phyloP scores from a whole-genome alignment of 2,329 filamentous ascomycete genomes.

The Pseudocercospora crystallina region DNA sequence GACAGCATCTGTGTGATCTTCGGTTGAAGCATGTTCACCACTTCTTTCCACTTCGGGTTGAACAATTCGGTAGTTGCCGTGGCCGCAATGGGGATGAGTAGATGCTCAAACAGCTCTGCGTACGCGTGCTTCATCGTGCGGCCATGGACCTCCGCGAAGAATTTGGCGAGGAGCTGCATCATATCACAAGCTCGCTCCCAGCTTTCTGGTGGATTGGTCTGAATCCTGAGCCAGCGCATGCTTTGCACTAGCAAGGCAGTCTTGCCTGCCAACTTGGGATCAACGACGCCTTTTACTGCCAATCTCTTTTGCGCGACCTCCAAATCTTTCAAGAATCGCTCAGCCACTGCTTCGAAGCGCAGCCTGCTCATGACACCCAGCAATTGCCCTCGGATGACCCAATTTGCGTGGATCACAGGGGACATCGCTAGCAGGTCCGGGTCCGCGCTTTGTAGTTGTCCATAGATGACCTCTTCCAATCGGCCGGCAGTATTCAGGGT shows the following conservation, averaged over 20 bases:
- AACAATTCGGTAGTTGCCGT: slow-evolving; percentile 72
- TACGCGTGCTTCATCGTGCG: slow-evolving; percentile 91
- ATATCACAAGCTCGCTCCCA: slow-evolving; percentile 91
- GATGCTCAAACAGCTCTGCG: slow-evolving; percentile 83
- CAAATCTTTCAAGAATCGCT: slow-evolving; percentile 78
- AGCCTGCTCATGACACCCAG: slow-evolving; percentile 95
- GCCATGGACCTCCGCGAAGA: slow-evolving; percentile 84
- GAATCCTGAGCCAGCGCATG: slow-evolving; percentile 85
- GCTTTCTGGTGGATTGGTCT: slow-evolving; percentile 67
- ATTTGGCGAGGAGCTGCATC: slow-evolving; percentile 73
- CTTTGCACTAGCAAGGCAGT: slow-evolving; percentile 85
- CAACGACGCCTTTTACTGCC: slow-evolving; percentile 65
- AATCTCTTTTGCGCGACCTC: slow-evolving; percentile 76
- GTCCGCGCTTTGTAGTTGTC: slow-evolving; percentile 87
- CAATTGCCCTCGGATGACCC: slow-evolving; percentile 89
- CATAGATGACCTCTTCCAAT: slow-evolving; percentile 92
- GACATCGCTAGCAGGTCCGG: slow-evolving; percentile 76
- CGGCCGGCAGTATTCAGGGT: slow-evolving; percentile 91
- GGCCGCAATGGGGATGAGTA: slow-evolving; percentile 83
- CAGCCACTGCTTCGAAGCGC: slow-evolving; percentile 81
- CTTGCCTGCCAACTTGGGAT: slow-evolving; percentile 72
- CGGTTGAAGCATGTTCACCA: slow-evolving; percentile 74
- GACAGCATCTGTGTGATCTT: slow-evolving; percentile 79
- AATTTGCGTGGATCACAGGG: slow-evolving; percentile 85
- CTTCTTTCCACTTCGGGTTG: slow-evolving; percentile 81